Percentiles rank a stretch among this genome's conserved stretches.
These are phyloP conservation scores for Blakeslea trispora DNA, from an alignment of 371 early-diverging fungal species.

Conservation along the genomic window DNA sequence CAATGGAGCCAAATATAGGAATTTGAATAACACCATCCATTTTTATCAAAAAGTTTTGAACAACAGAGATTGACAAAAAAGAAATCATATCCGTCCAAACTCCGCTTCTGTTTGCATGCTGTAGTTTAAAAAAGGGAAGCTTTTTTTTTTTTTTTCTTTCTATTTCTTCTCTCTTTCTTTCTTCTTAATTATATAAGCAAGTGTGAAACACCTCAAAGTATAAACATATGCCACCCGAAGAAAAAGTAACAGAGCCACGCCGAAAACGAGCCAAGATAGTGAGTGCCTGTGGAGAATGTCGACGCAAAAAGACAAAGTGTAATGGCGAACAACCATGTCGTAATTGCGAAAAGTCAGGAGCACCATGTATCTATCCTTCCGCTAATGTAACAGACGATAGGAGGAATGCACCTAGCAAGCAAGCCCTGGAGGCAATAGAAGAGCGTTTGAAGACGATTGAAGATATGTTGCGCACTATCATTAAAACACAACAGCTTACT, in stretches of 20 bases:
- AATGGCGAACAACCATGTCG: constrained; percentile 65
- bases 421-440: constrained; percentile 51
- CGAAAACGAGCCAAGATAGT: constrained; percentile 66
- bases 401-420: constrained; percentile 43
- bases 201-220: not conserved
- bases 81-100: too few species aligned
- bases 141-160: not conserved
- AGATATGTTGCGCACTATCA: constrained; percentile 46
- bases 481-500: constrained; percentile 19
- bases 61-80: too few species aligned
- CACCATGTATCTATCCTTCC: constrained; percentile 54
- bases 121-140: too few species aligned
- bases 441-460: constrained; percentile 51
- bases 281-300: constrained; percentile 63
- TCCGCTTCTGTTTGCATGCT: too few species aligned
- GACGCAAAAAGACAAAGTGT: constrained; percentile 65
- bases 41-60: too few species aligned
- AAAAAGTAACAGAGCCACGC: constrained; percentile 31
- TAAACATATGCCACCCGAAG: constrained; percentile 19
- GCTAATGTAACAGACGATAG: constrained; percentile 38
- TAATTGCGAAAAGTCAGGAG: constrained; percentile 57
- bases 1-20: too few species aligned
- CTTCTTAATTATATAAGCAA: not conserved
- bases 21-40: too few species aligned
- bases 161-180: not conserved